phyloP scores from a whole-genome alignment of 2,329 filamentous ascomycete species.

The Verruconis gallopava region DNA sequence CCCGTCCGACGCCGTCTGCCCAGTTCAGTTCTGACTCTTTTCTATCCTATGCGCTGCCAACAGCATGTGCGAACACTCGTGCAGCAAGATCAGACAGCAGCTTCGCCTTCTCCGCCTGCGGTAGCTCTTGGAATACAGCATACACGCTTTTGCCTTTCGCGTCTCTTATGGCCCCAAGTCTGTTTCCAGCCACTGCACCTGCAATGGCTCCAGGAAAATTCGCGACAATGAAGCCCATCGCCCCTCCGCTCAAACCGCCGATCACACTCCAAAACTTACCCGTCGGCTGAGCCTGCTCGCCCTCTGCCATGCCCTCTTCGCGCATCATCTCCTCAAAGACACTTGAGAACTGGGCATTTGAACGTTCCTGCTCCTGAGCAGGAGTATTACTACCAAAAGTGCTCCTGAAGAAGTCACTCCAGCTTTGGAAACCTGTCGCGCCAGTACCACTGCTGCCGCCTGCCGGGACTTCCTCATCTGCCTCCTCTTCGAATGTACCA shows the following conservation, averaged over 20 bases:
- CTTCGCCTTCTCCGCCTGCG: conserved; percentile 66
- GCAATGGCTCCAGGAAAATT: conserved; percentile 84
- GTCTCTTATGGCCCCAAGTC: conserved; percentile 81
- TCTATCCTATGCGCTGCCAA: conserved; percentile 19
- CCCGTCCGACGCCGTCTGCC: neutral
- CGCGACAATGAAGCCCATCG: conserved; percentile 87
- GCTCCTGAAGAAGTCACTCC: conserved; percentile 49
- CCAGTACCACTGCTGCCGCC: conserved; percentile 20
- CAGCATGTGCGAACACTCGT: conserved; percentile 73
- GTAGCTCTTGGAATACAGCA: conserved; percentile 77
- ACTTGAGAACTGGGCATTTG: conserved; percentile 64
- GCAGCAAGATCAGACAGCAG: conserved; percentile 73
- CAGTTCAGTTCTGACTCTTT: neutral
- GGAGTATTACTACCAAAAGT: conserved; percentile 9
- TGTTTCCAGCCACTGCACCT: conserved; percentile 82
- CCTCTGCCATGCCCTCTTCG: conserved; percentile 57
- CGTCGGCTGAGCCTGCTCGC: conserved; percentile 45
- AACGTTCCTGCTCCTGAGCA: conserved; percentile 1
- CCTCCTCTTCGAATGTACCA: conserved; percentile 27
- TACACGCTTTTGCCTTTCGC: conserved; percentile 92
- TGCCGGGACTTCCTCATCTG: conserved; percentile 39
- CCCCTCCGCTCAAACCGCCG: conserved; percentile 75
- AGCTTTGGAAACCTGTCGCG: conserved; percentile 59
- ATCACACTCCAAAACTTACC: conserved; percentile 76
- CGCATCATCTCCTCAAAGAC: conserved; percentile 41